Base-by-base conservation (phyloP, 257 asterid species). In the Marsdenia floribunda region DNA sequence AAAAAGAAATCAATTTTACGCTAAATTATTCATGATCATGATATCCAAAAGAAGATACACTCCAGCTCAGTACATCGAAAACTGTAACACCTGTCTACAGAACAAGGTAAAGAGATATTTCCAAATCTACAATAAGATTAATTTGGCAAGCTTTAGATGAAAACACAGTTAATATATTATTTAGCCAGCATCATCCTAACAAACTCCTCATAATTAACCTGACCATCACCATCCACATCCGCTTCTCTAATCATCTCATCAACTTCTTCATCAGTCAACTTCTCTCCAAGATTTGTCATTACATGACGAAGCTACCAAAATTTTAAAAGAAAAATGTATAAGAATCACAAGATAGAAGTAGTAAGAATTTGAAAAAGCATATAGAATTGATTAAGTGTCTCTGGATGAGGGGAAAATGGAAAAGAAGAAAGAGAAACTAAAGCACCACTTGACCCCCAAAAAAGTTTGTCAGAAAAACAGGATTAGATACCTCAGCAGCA, bases 201-300 rank as follows among this genome's bases (percentile, higher is more conserved):
- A 55, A 83, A 84, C 77, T 88, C 90, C 82, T 82, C 87, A 4
- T 84, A 84, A 50, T 84, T 84, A 54, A 88, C 88, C 75, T 82
- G 90, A 44, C 90, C 90, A 72, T 88, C 92, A 7, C 89, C 92
- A 59, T 85, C 90, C 68, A 82, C 80, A 55, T 88, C 90, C 3
- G 88, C 90, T 82, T 84, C 90, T 59, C 82, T 75, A 47, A 85
- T 86, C 88, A 86, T 86, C 86, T 88, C 88, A 44, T 84, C 87
- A 29, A 84, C 90, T 73, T 86, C 89, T 57, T 86, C 90, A 72
- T 84, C 90, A 12, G 89, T 86, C 80, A 86, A 54, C 80, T 88
- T 86, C 88, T 88, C 90, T 53, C 89, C 89, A 33, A 83, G 87
- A 84, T 86, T 88, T 12, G 87, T 83, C 93, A 85, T 80, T 64